Evolutionary conservation across 495 filamentous ascomycete species (phyloP).

Genomic region (Aspergillus panamensis): DNA sequence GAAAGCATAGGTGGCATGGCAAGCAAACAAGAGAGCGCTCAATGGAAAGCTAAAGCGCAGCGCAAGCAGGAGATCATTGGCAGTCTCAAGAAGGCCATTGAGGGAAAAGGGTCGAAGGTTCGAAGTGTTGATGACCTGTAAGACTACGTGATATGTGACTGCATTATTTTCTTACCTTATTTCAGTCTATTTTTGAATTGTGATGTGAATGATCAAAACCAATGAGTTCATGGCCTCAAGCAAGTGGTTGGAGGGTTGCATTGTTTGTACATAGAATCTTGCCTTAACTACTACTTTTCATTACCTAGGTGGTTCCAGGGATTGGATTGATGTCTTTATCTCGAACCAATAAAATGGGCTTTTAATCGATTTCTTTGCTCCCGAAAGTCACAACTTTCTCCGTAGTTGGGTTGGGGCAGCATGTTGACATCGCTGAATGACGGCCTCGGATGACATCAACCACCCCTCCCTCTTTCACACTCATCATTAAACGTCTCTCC

Average conservation of each 20-base stretch:
- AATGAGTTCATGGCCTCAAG: constrained; percentile 20
- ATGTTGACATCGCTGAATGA: not conserved
- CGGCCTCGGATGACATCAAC: constrained; percentile 11
- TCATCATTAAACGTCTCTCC: not conserved
- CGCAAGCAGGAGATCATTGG: constrained; percentile 53
- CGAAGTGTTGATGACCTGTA: constrained; percentile 37
- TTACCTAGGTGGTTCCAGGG: not conserved
- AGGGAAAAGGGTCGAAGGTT: constrained; percentile 36
- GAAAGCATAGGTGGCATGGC: constrained; percentile 34
- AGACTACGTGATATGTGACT: constrained; percentile 11
- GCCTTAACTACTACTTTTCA: not conserved
- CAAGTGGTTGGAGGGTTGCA: constrained; percentile 6
- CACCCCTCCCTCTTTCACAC: not conserved
- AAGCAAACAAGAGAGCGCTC: constrained; percentile 53
- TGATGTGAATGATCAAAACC: constrained; percentile 17
- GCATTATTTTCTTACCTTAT: constrained; percentile 11
- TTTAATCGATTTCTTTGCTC: not conserved
- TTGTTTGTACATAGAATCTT: constrained; percentile 23
- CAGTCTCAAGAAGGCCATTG: constrained; percentile 40
- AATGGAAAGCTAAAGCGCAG: constrained; percentile 55
- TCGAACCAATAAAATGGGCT: no score
- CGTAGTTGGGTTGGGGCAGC: not conserved
- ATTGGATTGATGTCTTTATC: not conserved
- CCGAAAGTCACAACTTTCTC: no score
- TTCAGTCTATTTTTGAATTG: constrained; percentile 1